A percentile compares a stretch with the other conserved stretches of the same genome.
Evolutionary conservation across 2,329 filamentous ascomycete species (phyloP).

Genomic region (Fusarium veterinarium): DNA sequence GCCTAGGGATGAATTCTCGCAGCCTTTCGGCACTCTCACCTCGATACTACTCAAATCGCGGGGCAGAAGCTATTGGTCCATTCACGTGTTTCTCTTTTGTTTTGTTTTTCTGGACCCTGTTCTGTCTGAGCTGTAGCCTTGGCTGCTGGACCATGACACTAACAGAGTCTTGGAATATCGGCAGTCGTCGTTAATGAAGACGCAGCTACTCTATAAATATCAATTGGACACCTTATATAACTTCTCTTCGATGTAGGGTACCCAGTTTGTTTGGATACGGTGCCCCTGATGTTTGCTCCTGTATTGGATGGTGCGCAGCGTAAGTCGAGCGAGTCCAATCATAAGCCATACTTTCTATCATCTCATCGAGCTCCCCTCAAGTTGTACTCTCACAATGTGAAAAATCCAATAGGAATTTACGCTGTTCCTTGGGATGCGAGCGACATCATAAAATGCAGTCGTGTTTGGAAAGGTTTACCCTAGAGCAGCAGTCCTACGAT

Average conservation of each 20-base stretch:
- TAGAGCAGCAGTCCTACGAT: neutral
- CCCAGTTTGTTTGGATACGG: neutral
- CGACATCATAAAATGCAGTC: neutral
- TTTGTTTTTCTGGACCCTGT: constrained; percentile 4
- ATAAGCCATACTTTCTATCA: neutral
- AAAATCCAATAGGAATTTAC: neutral
- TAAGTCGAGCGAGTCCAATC: neutral
- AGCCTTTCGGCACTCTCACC: neutral
- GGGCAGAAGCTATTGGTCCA: constrained; percentile 26
- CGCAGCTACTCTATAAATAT: no score
- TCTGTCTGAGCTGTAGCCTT: constrained; percentile 7
- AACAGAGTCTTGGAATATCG: neutral
- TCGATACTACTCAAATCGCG: constrained; percentile 17
- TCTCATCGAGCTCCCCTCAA: neutral
- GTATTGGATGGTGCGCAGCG: neutral
- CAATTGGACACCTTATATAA: neutral
- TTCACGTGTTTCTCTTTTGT: constrained; percentile 25
- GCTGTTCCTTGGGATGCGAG: neutral
- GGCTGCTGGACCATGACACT: neutral
- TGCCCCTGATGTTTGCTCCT: neutral
- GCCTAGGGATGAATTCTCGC: neutral
- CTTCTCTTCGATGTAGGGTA: neutral
- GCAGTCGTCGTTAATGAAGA: neutral
- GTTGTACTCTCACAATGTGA: neutral
- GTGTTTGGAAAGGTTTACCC: neutral